phyloP scores from a whole-genome alignment of 805 yeast genomes.

The Debaryomyces maramus region DNA sequence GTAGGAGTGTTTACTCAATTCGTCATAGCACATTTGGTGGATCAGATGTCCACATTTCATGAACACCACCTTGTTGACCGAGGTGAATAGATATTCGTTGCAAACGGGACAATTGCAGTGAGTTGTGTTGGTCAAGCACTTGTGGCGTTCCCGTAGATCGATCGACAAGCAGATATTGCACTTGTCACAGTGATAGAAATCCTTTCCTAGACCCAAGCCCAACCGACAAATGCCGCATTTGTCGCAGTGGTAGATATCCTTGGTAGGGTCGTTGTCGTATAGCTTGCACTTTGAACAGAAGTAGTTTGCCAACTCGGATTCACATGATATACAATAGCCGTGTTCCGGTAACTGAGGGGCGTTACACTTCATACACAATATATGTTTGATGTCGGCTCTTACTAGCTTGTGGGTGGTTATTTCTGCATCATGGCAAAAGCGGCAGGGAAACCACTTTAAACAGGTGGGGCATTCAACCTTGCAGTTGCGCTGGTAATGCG shows the following conservation, averaged over 20 bases:
- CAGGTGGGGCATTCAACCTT: constrained; percentile 81
- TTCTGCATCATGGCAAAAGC: constrained; percentile 80
- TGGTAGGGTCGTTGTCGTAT: constrained; percentile 76
- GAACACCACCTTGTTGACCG: constrained; percentile 79
- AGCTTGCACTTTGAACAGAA: constrained; percentile 77
- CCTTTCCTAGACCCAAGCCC: constrained; percentile 85
- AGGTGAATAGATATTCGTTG: constrained; percentile 84
- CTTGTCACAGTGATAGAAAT: constrained; percentile 85
- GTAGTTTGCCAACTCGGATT: constrained; percentile 65
- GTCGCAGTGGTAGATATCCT: constrained; percentile 87
- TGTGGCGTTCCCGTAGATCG: constrained; percentile 72
- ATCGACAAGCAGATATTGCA: constrained; percentile 89
- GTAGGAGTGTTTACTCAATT: constrained; percentile 77
- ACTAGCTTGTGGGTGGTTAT: constrained; percentile 46
- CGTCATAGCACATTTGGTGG: constrained; percentile 81
- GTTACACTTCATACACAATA: constrained; percentile 79
- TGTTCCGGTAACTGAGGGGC: constrained; percentile 72
- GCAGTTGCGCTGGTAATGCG: constrained; percentile 80
- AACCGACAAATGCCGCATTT: constrained; percentile 91
- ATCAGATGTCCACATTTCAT: constrained; percentile 95
- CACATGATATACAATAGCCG: constrained; percentile 69
- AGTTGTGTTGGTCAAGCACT: constrained; percentile 83
- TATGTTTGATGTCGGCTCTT: constrained; percentile 60
- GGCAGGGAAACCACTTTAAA: constrained; percentile 72
- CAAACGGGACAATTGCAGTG: constrained; percentile 93